These are phyloP conservation scores for Casaregolazyma suthepensis DNA, from an alignment of 1,139 yeast genomes.

Conservation along the genomic window DNA sequence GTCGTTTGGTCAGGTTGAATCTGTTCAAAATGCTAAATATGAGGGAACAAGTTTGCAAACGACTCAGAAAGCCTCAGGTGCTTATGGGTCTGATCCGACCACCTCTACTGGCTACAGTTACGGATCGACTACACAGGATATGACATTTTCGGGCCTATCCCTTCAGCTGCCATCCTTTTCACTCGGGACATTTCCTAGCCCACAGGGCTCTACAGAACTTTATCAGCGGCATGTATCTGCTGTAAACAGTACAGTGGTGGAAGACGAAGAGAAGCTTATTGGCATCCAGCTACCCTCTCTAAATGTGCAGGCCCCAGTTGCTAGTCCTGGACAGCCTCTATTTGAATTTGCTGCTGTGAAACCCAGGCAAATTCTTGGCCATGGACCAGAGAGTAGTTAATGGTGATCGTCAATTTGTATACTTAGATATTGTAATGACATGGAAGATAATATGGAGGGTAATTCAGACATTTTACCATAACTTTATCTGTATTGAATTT, in stretches of 20 bases:
- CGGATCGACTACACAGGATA: neutral
- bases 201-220: neutral
- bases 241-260: neutral
- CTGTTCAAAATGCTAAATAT: neutral
- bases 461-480: too few relatives aligned
- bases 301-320: neutral
- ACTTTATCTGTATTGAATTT: neutral
- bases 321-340: neutral
- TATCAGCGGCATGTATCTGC: neutral
- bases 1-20: neutral
- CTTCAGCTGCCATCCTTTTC: neutral
- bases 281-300: neutral
- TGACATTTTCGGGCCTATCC: neutral
- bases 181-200: neutral
- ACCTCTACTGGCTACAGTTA: neutral
- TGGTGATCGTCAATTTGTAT: neutral
- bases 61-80: neutral
- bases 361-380: neutral
- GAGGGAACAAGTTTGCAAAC: neutral
- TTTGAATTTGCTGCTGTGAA: neutral
- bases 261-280: neutral
- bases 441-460: neutral
- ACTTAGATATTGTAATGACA: neutral
- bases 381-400: neutral
- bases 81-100: neutral